Evolutionary conservation across 2,329 filamentous ascomycete genomes (phyloP), one percentile per base, ranked within the genome.

Genomic region (Aspergillus spinulosporus): DNA sequence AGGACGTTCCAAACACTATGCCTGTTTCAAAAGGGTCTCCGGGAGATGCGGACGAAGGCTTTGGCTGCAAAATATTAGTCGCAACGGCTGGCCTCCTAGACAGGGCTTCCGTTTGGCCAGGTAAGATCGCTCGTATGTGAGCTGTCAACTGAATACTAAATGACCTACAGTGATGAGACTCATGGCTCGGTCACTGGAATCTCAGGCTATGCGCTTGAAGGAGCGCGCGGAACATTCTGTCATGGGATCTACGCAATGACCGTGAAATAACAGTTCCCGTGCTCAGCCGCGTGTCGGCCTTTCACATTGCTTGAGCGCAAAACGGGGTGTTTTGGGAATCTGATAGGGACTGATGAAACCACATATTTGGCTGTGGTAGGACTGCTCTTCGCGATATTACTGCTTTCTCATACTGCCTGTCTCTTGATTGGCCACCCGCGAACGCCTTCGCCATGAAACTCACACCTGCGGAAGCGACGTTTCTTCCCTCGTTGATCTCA

Each of bases 31-130:
- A 81, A 59, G 77, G 80, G 52, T 71, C 87, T 60, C 80, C 83
- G 28, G 81, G 83, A 66, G 79, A 81, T 66, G 82, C 84, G 56
- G 79, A 87, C 66, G 85, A 84, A 54, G 92, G 93, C 36, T 94
- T 90, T 71, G 92, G 90, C 28, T 88, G 88, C 59, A 94, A 92
- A 77, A 86, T 97, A 47, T 77, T 97, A 66, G 84, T 89, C 66
- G 83, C 94, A 53, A 94, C 90, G 61, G 90, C 92, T 47, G 88
- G 90, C 74, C 89, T 95, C 82, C 82, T 97, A 60, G 89, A 92
- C 64, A 91, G 91, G 75, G 89, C 90, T 60, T 88, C 90, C 62
- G 90, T 96, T 29, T 99, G 94, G 93, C 92, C 92, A 72, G 88
- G 89, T 92, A 78, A 80, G 86, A 57, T 54, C 14, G 15, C 11